Evolutionary conservation across 371 early-diverging fungal species (phyloP).

Genomic region (Syncephalis fuscata): DNA sequence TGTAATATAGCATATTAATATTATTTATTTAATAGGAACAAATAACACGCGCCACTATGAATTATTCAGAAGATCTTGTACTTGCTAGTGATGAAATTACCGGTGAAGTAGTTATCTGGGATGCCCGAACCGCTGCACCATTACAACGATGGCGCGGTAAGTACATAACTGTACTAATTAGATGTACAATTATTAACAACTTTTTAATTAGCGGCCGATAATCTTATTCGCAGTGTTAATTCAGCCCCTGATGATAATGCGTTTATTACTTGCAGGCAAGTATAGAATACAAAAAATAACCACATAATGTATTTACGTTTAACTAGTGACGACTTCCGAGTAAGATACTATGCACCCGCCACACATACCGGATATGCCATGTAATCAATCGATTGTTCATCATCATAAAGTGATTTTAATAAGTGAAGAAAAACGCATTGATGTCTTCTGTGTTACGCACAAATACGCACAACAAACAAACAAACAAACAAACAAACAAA

Average conservation of each 20-base stretch:
- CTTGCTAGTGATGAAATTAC: slow-evolving; percentile 54
- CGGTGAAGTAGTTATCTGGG: slow-evolving; percentile 42
- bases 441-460: too few relatives aligned
- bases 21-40: slow-evolving; percentile 7
- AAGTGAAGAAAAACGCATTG: too few relatives aligned
- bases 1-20: too few relatives aligned
- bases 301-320: slow-evolving; percentile 3
- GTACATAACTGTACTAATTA: background rate
- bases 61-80: slow-evolving; percentile 61
- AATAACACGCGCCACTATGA: slow-evolving; percentile 32
- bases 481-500: too few relatives aligned
- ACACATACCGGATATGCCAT: background rate
- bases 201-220: background rate
- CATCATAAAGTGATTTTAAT: too few relatives aligned
- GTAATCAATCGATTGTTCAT: too few relatives aligned
- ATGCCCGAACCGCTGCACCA: slow-evolving; percentile 35
- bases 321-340: slow-evolving; percentile 16
- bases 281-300: background rate
- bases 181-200: background rate
- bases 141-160: slow-evolving; percentile 14
- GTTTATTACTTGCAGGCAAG: slow-evolving; percentile 10
- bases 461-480: too few relatives aligned
- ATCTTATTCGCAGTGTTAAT: slow-evolving; percentile 7
- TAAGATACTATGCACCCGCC: slow-evolving; percentile 1
- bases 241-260: slow-evolving; percentile 7